Evolutionary conservation across 1,284 basidiomycete genomes (phyloP).

Genomic region (Ustilago nuda): DNA sequence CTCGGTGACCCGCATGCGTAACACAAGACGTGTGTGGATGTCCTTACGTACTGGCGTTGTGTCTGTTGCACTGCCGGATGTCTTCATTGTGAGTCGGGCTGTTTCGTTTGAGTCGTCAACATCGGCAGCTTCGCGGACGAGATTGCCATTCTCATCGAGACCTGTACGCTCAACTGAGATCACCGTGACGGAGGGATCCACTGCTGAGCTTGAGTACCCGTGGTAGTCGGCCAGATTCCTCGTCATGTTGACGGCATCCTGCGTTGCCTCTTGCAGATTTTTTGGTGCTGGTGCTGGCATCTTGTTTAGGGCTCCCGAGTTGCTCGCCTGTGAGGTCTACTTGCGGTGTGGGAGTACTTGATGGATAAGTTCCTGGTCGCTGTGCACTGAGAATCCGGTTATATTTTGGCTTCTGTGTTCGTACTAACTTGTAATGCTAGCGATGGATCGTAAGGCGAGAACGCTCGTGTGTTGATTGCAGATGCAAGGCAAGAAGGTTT

Average conservation of each 20-base stretch:
- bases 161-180: conserved; percentile 41
- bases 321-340: not conserved
- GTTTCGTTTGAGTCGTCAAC: conserved; percentile 34
- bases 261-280: conserved; percentile 42
- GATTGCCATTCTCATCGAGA: conserved; percentile 31
- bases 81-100: conserved; percentile 29
- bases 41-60: conserved; percentile 37
- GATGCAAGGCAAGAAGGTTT: too few relatives aligned
- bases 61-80: conserved; percentile 16
- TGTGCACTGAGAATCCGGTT: not conserved
- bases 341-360: too few relatives aligned
- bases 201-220: conserved; percentile 41
- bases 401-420: not conserved
- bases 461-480: too few relatives aligned
- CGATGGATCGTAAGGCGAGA: too few relatives aligned
- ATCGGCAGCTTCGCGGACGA: conserved; percentile 33
- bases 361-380: not conserved
- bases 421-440: too few relatives aligned
- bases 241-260: conserved; percentile 48
- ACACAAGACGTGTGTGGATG: conserved; percentile 38
- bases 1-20: conserved; percentile 55
- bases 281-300: conserved; percentile 40
- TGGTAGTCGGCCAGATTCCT: conserved; percentile 21
- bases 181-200: conserved; percentile 32
- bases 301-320: not conserved